These are phyloP conservation scores for Zasmidium angulare DNA, from an alignment of 2,329 filamentous ascomycete species.

Conservation along the genomic window DNA sequence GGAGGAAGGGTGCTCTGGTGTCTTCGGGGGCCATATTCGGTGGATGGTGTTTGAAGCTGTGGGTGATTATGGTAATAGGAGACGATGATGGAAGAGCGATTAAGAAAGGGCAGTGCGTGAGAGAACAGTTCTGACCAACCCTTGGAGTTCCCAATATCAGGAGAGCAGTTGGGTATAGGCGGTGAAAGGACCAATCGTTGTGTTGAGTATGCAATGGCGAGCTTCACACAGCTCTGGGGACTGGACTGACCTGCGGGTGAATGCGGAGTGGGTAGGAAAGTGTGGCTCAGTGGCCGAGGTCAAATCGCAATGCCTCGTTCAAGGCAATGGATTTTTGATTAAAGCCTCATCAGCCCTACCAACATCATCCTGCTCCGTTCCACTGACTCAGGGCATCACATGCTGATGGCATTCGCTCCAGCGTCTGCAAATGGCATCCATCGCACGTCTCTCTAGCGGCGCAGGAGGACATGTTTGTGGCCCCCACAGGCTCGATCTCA, in stretches of 20 bases:
- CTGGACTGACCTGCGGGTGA: no score
- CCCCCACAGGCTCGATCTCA: neutral
- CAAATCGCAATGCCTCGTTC: neutral
- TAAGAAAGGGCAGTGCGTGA: neutral
- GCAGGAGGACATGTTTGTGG: neutral
- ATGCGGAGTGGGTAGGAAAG: neutral
- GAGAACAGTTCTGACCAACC: neutral
- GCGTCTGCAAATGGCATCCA: neutral
- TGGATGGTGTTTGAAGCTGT: neutral
- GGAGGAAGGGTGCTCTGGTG: conserved; percentile 29
- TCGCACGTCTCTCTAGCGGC: neutral
- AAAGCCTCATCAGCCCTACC: no score
- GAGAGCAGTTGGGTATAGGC: neutral
- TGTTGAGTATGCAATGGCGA: neutral
- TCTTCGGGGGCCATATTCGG: conserved; percentile 24
- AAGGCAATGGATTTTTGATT: neutral
- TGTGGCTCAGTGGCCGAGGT: neutral
- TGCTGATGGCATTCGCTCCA: neutral
- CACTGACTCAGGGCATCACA: neutral
- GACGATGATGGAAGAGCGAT: neutral
- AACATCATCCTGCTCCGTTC: no score
- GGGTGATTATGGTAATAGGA: no score
- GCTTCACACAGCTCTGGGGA: neutral
- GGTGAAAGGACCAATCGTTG: neutral
- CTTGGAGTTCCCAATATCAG: neutral